Evolutionary conservation across 345 rosid genomes (phyloP).

Genomic region (Turritis glabra): DNA sequence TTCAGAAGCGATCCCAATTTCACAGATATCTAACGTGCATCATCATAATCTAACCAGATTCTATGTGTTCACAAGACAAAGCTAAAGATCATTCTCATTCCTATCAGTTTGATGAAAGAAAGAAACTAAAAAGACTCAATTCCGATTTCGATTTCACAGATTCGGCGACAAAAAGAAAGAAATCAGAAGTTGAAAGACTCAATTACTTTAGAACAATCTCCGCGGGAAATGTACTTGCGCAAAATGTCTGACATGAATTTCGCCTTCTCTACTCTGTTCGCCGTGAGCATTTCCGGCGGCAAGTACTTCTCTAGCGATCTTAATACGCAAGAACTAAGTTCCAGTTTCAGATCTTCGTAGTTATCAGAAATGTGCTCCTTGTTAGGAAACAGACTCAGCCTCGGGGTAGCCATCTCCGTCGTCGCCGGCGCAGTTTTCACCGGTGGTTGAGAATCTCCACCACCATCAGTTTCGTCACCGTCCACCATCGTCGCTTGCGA

Average conservation of each 20-base stretch:
- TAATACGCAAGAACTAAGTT: conserved; percentile 57
- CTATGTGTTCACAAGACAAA: background rate
- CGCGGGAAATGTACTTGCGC: conserved; percentile 58
- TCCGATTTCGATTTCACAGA: background rate
- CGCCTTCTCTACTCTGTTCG: conserved; percentile 53
- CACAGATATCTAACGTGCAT: background rate
- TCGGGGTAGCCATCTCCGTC: background rate
- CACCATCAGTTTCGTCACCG: conserved; percentile 37
- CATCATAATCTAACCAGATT: background rate
- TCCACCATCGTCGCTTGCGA: background rate
- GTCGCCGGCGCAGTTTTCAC: background rate
- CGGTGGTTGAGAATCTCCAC: conserved; percentile 19
- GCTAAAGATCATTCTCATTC: background rate
- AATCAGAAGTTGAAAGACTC: background rate
- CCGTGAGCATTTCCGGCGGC: conserved; percentile 50
- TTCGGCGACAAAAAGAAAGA: background rate
- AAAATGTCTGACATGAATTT: conserved; percentile 60
- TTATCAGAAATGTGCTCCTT: conserved; percentile 58
- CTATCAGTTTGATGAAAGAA: background rate
- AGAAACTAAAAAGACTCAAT: background rate
- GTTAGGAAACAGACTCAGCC: conserved; percentile 50
- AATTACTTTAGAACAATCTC: conserved; percentile 53
- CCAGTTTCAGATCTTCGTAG: conserved; percentile 68
- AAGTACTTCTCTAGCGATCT: conserved; percentile 71
- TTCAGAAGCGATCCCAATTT: background rate